phyloP scores from a whole-genome alignment of 805 yeast species.

The Vanderwaltozyma verrucispora region DNA sequence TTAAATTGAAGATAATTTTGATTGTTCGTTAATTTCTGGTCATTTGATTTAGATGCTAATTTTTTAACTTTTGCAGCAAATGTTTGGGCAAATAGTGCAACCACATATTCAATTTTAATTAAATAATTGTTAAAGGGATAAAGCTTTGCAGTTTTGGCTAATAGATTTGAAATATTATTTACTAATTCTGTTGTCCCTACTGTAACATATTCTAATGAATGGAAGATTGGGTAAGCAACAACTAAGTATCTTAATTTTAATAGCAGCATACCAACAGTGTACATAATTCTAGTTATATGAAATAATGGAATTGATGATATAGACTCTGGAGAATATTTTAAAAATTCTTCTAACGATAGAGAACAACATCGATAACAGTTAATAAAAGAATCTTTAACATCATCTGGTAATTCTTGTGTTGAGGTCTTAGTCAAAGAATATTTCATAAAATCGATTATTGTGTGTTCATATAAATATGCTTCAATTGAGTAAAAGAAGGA shows the following conservation, averaged over 20 bases:
- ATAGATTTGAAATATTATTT: slow-evolving; percentile 14
- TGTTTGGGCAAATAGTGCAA: slow-evolving; percentile 53
- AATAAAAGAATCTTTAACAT: slow-evolving; percentile 35
- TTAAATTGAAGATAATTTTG: slow-evolving; percentile 1
- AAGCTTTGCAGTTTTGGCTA: slow-evolving; percentile 21
- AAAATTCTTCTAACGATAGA: slow-evolving; percentile 39
- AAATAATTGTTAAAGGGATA: slow-evolving; percentile 41
- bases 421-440: slow-evolving; percentile 1
- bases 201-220: slow-evolving; percentile 39
- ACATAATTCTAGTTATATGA: slow-evolving; percentile 46
- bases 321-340: slow-evolving; percentile 32
- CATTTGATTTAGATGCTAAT: neutral
- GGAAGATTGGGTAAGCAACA: slow-evolving; percentile 39
- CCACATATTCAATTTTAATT: slow-evolving; percentile 43
- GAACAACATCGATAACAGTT: slow-evolving; percentile 46
- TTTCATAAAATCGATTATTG: slow-evolving; percentile 13
- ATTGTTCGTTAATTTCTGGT: neutral
- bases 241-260: slow-evolving; percentile 45
- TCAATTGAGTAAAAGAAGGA: slow-evolving; percentile 52
- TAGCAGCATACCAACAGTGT: slow-evolving; percentile 50
- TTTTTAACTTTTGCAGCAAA: slow-evolving; percentile 32
- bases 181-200: slow-evolving; percentile 31
- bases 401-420: slow-evolving; percentile 11
- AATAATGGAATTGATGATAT: slow-evolving; percentile 48
- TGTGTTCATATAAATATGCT: slow-evolving; percentile 56